Base-by-base conservation (phyloP, 148 eudicot genomes). In the Suaeda aralocaspica region DNA sequence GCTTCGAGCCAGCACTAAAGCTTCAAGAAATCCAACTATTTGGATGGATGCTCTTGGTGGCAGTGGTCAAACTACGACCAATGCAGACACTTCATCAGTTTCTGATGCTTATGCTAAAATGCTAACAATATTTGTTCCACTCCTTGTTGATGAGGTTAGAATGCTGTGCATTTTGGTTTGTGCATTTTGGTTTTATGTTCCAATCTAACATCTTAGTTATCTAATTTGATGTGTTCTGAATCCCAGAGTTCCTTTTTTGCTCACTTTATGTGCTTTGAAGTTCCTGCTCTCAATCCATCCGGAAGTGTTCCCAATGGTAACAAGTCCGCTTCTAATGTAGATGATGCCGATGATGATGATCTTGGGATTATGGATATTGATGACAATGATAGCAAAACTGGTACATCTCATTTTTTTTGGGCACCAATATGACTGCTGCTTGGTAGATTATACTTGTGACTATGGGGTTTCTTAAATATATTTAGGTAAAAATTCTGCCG, bases 211-310 rank as follows among this genome's bases (percentile, higher is more conserved):
- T 8, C 56, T 55, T 59, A 42, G 36, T 13, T 73, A 56, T 72
- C 60, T 75, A 62, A 64, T 24, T 30, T 58, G 33, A 51, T 31
- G 69, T 67, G 34, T 62, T 64, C 73, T 55, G 68, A 76, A 79
- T 49, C 74, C 56, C 90, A 93, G 98, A 90, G 98, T 83, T 88
- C 96, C 42, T 93, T 93, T 76, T 90, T 93, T 76, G 94, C 98
- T 21, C 86, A 90, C 79, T 90, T 93, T 66, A 90, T 90, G 98
- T 90, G 98, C 89, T 93, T 93, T 81, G 98, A 91, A 80, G 96
- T 93, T 76, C 94, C 95, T 76, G 82, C 92, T 66, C 90, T 87
- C 73, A 94, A 83, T 68, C 90, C 90, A 63, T 80, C 89, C 50
- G 90, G 98, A 70, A 78, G 84, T 74, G 66, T 71, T 80, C 82